Base-by-base conservation (phyloP, 306 rosid genomes). In the Alnus rubra region DNA sequence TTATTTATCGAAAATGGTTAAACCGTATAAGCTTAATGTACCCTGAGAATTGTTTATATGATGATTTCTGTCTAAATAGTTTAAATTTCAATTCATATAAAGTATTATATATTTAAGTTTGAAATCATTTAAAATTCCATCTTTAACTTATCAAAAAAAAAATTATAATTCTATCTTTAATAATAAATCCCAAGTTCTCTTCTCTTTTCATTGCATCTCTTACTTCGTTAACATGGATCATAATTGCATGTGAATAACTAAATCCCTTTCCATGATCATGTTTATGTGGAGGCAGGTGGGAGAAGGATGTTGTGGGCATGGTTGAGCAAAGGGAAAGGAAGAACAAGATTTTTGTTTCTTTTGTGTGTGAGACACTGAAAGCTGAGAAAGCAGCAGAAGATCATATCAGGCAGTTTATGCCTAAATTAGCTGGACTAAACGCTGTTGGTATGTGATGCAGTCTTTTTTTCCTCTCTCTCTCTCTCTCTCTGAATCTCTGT, bases 341-440 rank as follows among this genome's bases (percentile, higher is more conserved):
- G 86, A 82, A 85, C 79, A 87, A 82, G 85, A 80, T 91, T 28
- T 19, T 35, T 28, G 84, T 95, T 70, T 89, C 93, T 16, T 93
- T 93, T 30, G 91, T 82, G 79, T 92, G 97, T 73, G 84, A 88
- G 79, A 95, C 94, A 31, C 85, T 95, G 83, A 95, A 94, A 88
- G 88, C 99, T 15, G 97, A 95, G 7, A 64, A 84, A 75, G 97
- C 95, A 51, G 98, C 98, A 30, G 96, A 95, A 89, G 99, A 93
- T 33, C 99, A 93, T 83, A 89, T 93, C 85, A 89, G 55, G 67
- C 87, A 90, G 76, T 95, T 90, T 86, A 75, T 95, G 93, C 98
- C 99, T 65, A 95, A 95, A 79, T 82, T 93, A 82, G 88, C 90
- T 3, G 98, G 98, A 49, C 84, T 91, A 54, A 95, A 95, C 86